Percentiles rank a stretch among this genome's conserved stretches.
These are phyloP conservation scores for Papiliotrema laurentii DNA, from an alignment of 1,284 basidiomycete genomes.

Conservation along the genomic window DNA sequence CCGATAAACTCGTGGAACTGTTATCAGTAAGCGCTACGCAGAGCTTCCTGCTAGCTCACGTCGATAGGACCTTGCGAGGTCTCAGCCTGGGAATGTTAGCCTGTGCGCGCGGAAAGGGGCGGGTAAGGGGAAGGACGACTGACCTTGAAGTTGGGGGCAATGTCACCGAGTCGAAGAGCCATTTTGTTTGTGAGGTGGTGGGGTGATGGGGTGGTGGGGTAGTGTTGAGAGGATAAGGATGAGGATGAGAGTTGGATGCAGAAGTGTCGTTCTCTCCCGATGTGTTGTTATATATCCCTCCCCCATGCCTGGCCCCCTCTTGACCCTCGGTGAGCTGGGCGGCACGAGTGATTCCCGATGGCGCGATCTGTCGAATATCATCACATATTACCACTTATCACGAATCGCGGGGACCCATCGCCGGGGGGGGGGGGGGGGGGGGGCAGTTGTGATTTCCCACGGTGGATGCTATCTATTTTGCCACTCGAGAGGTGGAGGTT, in stretches of 20 bases:
- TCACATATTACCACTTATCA: too few relatives aligned
- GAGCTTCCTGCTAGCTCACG: conserved; percentile 5
- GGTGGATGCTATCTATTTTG: too few relatives aligned
- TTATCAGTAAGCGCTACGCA: neutral
- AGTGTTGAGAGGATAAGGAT: conserved; percentile 1
- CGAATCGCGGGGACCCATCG: too few relatives aligned
- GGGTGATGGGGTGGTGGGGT: conserved; percentile 1
- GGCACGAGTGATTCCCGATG: too few relatives aligned
- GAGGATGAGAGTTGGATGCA: conserved; percentile 1
- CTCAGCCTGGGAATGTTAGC: conserved; percentile 74
- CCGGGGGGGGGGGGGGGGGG: too few relatives aligned
- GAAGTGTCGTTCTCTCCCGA: neutral
- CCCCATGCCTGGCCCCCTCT: neutral
- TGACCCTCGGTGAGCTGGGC: neutral
- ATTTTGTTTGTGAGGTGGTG: conserved; percentile 26
- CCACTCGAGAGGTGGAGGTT: too few relatives aligned
- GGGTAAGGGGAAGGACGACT: conserved; percentile 1
- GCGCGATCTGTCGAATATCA: too few relatives aligned
- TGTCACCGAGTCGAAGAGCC: conserved; percentile 44
- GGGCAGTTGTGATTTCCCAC: too few relatives aligned
- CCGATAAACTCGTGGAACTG: conserved; percentile 91
- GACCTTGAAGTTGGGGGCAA: conserved; percentile 39
- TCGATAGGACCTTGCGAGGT: conserved; percentile 48
- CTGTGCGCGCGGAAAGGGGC: neutral
- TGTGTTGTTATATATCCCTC: neutral